Percentiles rank a stretch among this genome's conserved stretches.
phyloP scores from a whole-genome alignment of 2,329 filamentous ascomycete genomes.

The Trichophaea hybrida region DNA sequence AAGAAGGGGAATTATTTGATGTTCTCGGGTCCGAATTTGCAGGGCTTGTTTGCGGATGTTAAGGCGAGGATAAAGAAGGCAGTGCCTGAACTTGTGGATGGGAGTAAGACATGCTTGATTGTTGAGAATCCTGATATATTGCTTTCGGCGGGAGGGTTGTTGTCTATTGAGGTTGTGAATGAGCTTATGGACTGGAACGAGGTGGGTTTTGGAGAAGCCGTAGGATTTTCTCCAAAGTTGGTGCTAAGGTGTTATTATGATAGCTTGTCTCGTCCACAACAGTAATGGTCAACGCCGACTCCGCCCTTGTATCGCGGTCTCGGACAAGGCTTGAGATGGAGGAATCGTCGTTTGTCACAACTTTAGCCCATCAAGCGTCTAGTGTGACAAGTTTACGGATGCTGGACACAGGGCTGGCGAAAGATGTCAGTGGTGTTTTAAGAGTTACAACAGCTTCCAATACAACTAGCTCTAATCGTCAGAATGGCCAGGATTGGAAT shows the following conservation, averaged over 20 bases:
- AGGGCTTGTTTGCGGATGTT: slow-evolving; percentile 25
- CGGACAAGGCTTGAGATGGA: slow-evolving; percentile 53
- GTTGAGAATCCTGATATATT: slow-evolving; percentile 14
- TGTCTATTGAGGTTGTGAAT: slow-evolving; percentile 38
- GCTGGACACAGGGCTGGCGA: slow-evolving; percentile 76
- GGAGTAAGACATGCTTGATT: slow-evolving; percentile 7
- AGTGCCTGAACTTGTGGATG: slow-evolving; percentile 17
- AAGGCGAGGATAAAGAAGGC: slow-evolving; percentile 20
- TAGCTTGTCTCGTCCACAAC: slow-evolving; percentile 8
- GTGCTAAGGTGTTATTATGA: neutral
- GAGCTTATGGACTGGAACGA: slow-evolving; percentile 47
- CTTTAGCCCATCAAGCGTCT: slow-evolving; percentile 60
- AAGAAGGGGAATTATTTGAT: neutral
- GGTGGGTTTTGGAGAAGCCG: slow-evolving; percentile 37
- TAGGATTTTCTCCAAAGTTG: neutral
- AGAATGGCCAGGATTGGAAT: slow-evolving; percentile 30
- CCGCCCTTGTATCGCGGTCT: slow-evolving; percentile 49
- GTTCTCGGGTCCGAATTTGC: slow-evolving; percentile 27
- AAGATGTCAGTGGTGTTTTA: slow-evolving; percentile 78
- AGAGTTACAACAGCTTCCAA: slow-evolving; percentile 51
- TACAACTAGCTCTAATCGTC: neutral
- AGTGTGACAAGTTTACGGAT: slow-evolving; percentile 56
- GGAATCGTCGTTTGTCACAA: slow-evolving; percentile 56
- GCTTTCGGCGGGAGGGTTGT: slow-evolving; percentile 21
- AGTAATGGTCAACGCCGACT: slow-evolving; percentile 14